Conservation (phyloP, 1,284 basidiomycete genomes). For the Tilletia indica region DNA sequence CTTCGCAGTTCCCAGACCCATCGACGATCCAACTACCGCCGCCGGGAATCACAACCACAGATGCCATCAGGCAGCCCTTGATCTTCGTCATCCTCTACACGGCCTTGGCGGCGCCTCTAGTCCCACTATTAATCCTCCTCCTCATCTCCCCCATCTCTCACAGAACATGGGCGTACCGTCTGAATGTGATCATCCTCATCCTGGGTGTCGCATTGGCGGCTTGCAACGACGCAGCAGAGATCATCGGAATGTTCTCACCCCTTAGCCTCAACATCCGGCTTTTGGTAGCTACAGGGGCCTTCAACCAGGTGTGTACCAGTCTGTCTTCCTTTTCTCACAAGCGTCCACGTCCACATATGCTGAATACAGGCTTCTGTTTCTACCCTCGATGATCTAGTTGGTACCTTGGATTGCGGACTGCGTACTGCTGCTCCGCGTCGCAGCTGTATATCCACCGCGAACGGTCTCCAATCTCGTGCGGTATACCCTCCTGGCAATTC, state of each 20-base stretch:
- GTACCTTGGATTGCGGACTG: background rate
- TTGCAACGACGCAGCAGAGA: background rate
- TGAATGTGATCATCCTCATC: background rate
- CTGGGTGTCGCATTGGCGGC: background rate
- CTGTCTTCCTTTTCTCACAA: too few relatives aligned
- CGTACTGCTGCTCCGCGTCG: background rate
- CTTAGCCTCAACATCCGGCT: background rate
- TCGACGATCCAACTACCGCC: background rate
- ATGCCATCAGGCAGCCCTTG: background rate
- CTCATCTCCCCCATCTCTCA: background rate
- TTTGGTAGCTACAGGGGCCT: background rate
- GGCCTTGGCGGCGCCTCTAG: background rate
- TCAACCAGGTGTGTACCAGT: background rate
- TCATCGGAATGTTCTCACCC: constrained; percentile 1
- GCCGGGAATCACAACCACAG: background rate
- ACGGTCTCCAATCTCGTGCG: background rate
- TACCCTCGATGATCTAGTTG: background rate
- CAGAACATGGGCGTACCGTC: background rate
- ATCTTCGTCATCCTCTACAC: background rate
- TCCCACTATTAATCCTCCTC: background rate
- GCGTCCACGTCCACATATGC: too few relatives aligned
- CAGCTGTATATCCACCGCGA: background rate
- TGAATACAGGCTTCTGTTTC: too few relatives aligned
- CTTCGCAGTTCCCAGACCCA: background rate
- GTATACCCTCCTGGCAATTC: background rate